Conservation (phyloP, 768 basidiomycete genomes). For the Pluteus cervinus region DNA sequence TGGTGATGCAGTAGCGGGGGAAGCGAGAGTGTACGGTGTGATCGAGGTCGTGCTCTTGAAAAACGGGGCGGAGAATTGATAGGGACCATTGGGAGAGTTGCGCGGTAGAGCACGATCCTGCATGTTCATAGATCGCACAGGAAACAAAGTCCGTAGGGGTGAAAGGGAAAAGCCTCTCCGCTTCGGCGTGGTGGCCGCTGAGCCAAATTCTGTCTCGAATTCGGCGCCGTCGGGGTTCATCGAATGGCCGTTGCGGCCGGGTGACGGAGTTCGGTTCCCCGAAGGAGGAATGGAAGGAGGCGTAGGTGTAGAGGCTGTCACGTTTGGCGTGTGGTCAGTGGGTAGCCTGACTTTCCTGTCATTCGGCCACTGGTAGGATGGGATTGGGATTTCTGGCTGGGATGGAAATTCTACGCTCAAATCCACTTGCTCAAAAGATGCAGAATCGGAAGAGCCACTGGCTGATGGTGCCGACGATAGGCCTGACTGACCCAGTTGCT, state of each 20-base stretch:
- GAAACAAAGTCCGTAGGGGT: slow-evolving; percentile 7
- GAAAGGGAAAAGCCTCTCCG: slow-evolving; percentile 6
- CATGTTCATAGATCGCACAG: slow-evolving; percentile 5
- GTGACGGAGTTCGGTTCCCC: neutral
- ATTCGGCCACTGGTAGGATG: too few relatives aligned
- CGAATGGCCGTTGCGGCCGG: slow-evolving; percentile 1
- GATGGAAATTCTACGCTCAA: too few relatives aligned
- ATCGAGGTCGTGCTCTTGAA: too few relatives aligned
- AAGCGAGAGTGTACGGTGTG: too few relatives aligned
- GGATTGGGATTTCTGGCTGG: too few relatives aligned
- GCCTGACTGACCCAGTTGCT: slow-evolving; percentile 1
- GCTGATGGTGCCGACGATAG: slow-evolving; percentile 1
- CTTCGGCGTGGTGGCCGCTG: neutral
- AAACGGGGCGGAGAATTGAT: too few relatives aligned
- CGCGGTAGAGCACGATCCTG: too few relatives aligned
- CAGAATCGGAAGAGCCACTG: too few relatives aligned
- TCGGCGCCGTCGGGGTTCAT: neutral
- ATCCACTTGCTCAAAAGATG: too few relatives aligned
- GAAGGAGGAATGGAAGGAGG: slow-evolving; percentile 1
- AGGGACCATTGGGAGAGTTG: too few relatives aligned
- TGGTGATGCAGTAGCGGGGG: too few relatives aligned
- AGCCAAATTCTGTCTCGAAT: neutral
- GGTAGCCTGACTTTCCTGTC: neutral
- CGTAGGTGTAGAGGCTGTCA: neutral
- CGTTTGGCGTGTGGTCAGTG: neutral